Base-by-base conservation (phyloP, 345 rosid genomes). In the Turnera subulata region DNA sequence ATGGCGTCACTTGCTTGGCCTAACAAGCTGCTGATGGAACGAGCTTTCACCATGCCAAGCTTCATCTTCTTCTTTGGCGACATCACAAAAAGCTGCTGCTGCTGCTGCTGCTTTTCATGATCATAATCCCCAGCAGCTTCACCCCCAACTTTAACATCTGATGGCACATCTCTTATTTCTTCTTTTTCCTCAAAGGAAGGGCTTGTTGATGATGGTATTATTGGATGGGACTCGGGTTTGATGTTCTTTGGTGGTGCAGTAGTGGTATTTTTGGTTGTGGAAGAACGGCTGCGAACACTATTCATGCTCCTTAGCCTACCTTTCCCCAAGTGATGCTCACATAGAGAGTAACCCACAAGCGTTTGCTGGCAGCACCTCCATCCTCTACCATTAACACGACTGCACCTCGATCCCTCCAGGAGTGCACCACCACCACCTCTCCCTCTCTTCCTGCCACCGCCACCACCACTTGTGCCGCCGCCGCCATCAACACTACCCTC, bases 331-430 rank as follows among this genome's bases (percentile, higher is more conserved):
- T 93, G 99, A 72, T 93, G 99, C 80, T 93, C 99, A 51, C 99
- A 93, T 22, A 93, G 89, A 0, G 97, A 89, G 67, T 93, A 93
- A 4, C 97, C 97, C 24, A 82, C 86, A 29, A 93, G 88, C 5
- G 99, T 93, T 71, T 78, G 97, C 37, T 89, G 97, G 55, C 90
- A 81, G 46, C 99, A 93, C 63, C 99, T 79, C 99, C 99, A 89
- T 49, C 99, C 99, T 68, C 96, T 75, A 29, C 99, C 99, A 26
- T 93, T 93, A 15, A 87, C 96, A 1, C 99, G 86, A 69, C 96
- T 93, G 78, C 97, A 93, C 67, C 97, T 50, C 26, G 99, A 89
- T 23, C 95, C 99, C 64, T 80, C 91, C 86, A 83, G 72, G 5
- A 86, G 53, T 40, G 63, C 75, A 64, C 82, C 80, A 18, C 81